phyloP scores from a whole-genome alignment of 2,329 filamentous ascomycete genomes.

The Canariomyces notabilis region DNA sequence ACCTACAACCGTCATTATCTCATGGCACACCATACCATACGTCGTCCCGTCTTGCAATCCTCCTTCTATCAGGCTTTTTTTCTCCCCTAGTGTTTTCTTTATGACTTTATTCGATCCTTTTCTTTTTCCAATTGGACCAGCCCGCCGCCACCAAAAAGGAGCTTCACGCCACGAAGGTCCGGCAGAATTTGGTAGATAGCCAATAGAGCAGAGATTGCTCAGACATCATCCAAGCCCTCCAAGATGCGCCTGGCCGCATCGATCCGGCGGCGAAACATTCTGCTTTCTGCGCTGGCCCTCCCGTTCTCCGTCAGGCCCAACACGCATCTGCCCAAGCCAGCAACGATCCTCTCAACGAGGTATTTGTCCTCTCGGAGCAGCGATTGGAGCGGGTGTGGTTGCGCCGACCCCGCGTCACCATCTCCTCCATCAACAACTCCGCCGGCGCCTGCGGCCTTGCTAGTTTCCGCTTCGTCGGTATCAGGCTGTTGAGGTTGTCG shows the following conservation, averaged over 20 bases:
- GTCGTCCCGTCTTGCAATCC: no score
- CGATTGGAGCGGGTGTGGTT: conserved; percentile 39
- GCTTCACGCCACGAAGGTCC: no score
- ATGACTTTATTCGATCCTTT: no score
- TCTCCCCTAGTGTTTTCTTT: no score
- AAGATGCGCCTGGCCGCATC: conserved; percentile 69
- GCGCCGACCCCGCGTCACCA: conserved; percentile 2
- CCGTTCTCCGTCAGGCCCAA: conserved; percentile 52
- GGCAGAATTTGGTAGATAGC: no score
- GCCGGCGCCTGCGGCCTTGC: not conserved
- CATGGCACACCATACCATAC: no score
- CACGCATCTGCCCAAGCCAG: conserved; percentile 55
- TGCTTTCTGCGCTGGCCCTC: conserved; percentile 51
- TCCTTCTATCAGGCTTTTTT: no score
- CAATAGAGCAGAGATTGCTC: not conserved
- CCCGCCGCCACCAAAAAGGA: no score
- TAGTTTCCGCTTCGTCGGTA: not conserved
- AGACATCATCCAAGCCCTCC: conserved; percentile 53
- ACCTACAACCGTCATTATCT: no score
- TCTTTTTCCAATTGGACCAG: no score
- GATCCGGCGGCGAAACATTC: conserved; percentile 64
- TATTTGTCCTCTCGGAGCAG: conserved; percentile 53
- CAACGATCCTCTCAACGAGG: conserved; percentile 56
- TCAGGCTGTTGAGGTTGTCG: conserved; percentile 9
- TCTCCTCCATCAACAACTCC: no score